Evolutionary conservation across 345 rosid species (phyloP).

Genomic region (Camelina hispida): DNA sequence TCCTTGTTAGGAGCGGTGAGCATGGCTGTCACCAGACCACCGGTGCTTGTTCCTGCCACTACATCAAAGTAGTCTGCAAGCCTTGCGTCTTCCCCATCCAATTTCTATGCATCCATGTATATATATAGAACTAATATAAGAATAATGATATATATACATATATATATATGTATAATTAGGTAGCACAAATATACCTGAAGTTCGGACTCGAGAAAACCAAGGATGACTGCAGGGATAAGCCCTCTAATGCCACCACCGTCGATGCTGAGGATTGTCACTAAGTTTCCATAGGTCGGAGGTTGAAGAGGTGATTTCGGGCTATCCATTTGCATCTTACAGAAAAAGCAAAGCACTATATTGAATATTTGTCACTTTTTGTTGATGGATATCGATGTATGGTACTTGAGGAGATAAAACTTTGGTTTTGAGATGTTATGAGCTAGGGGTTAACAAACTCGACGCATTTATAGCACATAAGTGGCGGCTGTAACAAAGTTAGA

Average conservation of each 20-base stretch:
- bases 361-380: not conserved
- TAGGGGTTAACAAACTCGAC: not conserved
- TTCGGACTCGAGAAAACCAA: constrained; percentile 65
- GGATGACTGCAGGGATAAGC: constrained; percentile 64
- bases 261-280: constrained; percentile 69
- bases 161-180: not conserved
- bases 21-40: constrained; percentile 75
- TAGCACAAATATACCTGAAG: constrained; percentile 58
- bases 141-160: not conserved
- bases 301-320: constrained; percentile 59
- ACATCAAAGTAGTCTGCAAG: constrained; percentile 73
- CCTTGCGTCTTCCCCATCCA: constrained; percentile 68
- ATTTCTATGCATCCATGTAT: constrained; percentile 50
- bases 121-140: not conserved
- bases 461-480: constrained; percentile 28
- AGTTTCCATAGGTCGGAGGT: constrained; percentile 58
- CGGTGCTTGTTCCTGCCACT: constrained; percentile 68
- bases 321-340: constrained; percentile 35
- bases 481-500: constrained; percentile 1
- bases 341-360: not conserved
- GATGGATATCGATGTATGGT: not conserved
- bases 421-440: constrained; percentile 14
- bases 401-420: not conserved
- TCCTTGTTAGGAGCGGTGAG: constrained; percentile 58
- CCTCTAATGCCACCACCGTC: constrained; percentile 91